Evolutionary conservation across 371 early-diverging fungal species (phyloP), one percentile per base, ranked within the genome.

Genomic region (Saksenaea vasiformis): DNA sequence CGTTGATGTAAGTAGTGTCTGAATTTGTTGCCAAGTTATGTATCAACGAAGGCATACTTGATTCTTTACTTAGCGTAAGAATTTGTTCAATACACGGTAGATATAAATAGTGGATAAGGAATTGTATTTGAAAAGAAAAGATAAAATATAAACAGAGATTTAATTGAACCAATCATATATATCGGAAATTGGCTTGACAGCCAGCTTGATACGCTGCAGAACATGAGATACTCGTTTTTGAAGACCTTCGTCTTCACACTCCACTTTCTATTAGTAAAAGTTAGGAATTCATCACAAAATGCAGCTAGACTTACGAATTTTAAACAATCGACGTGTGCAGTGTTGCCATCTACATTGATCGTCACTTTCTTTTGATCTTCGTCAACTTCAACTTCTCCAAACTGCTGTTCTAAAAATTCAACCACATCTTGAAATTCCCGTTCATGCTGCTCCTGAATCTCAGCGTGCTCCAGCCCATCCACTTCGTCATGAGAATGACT

Each of bases 261-360:
- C 65, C 17, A 71, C 73, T 24, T 60, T 67, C 76, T 79, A 62
- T 34, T 28, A 27, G 17, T 14, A 58, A 1, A 7, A n/a, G 8
- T 39, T 26, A 47, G 51, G 0, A 1, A 51, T 15, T 22, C n/a
- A 64, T 11, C 5, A 56, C 8, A 43, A 41, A 34, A 22, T 39
- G 31, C 17, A 36, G 26, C 14, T 35, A 7, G 1, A 67, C 80
- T 77, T 71, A 80, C 80, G 57, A 79, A 83, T 59, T 76, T 68
- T 11, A 68, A 38, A 58, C 80, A 77, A 56, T 84, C 80, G 9
- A 86, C 74, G 13, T 60, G 69, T 2, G 85, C 86, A 19, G 44
- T 60, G 24, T 67, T 62, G 0, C 81, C 85, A 57, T 86, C 86
- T 64, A 84, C 63, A 2, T 66, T 66, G 8, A 86, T 67, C 15